phyloP scores from a whole-genome alignment of 1,284 basidiomycete genomes.

The Dichomitus squalens region DNA sequence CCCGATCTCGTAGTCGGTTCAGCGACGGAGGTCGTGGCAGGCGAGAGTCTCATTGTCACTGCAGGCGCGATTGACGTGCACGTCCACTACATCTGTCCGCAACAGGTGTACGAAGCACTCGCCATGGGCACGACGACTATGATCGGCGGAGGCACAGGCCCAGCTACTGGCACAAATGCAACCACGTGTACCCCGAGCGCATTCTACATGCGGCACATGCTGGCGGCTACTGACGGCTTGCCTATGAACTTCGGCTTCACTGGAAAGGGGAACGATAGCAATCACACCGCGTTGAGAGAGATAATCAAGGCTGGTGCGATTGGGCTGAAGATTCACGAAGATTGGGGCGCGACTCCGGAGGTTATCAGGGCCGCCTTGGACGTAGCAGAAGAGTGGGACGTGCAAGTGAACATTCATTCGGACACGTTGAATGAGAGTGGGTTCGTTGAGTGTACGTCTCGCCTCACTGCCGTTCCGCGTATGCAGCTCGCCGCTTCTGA shows the following conservation, averaged over 20 bases:
- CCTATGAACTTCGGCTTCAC: conserved; percentile 95
- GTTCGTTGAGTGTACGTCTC: conserved; percentile 84
- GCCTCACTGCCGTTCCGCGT: too few species aligned
- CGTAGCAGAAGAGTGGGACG: conserved; percentile 91
- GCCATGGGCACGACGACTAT: conserved; percentile 82
- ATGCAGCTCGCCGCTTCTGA: too few species aligned
- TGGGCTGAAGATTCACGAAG: conserved; percentile 96
- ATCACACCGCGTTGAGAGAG: conserved; percentile 73
- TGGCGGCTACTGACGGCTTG: conserved; percentile 85
- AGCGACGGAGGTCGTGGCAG: conserved; percentile 94
- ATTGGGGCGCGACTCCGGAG: conserved; percentile 95
- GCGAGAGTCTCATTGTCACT: conserved; percentile 92
- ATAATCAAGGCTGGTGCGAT: conserved; percentile 87
- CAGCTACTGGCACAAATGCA: conserved; percentile 87
- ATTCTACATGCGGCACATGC: conserved; percentile 87
- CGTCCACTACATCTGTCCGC: conserved; percentile 92
- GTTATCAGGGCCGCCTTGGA: conserved; percentile 81
- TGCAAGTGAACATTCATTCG: conserved; percentile 98
- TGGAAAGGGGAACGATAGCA: conserved; percentile 93
- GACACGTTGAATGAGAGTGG: conserved; percentile 96
- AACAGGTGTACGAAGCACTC: conserved; percentile 81
- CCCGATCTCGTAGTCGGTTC: conserved; percentile 83
- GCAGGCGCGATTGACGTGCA: conserved; percentile 95
- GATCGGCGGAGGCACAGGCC: conserved; percentile 94
- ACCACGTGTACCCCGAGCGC: conserved; percentile 94